Conservation (phyloP, 257 asterid species). For the Marsdenia floribunda region DNA sequence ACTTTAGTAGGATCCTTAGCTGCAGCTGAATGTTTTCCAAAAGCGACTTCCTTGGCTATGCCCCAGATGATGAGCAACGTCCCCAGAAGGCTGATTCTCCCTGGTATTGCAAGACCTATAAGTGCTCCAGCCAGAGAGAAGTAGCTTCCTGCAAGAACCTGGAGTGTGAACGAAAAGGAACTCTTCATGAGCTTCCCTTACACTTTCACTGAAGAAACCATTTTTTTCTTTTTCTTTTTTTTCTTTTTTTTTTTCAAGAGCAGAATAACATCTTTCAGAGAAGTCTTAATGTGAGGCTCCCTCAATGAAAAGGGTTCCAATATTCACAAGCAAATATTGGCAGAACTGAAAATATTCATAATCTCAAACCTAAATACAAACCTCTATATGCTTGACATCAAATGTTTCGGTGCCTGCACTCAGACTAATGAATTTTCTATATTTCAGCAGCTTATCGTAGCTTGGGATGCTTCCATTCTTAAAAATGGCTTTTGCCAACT, state of each 20-base stretch:
- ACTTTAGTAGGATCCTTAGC: constrained; percentile 10
- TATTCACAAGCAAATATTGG: background rate
- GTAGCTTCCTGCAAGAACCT: constrained; percentile 65
- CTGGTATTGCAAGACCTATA: constrained; percentile 36
- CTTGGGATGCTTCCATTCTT: constrained; percentile 30
- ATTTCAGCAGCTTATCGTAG: constrained; percentile 29
- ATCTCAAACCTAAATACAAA: constrained; percentile 15
- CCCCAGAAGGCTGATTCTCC: constrained; percentile 53
- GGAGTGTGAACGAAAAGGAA: constrained; percentile 3
- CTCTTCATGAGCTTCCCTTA: background rate
- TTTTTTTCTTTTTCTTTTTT: background rate
- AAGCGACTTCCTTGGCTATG: constrained; percentile 23
- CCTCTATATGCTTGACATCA: constrained; percentile 65
- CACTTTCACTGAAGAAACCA: background rate
- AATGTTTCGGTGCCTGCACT: constrained; percentile 11
- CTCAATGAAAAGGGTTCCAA: background rate
- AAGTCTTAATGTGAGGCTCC: background rate
- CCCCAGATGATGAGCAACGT: constrained; percentile 49
- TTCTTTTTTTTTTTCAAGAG: background rate
- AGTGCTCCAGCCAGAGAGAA: constrained; percentile 58
- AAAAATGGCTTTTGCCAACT: constrained; percentile 28
- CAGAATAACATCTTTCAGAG: background rate
- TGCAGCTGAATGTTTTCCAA: constrained; percentile 17
- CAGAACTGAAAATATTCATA: background rate
- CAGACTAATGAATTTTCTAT: constrained; percentile 27